Conservation (phyloP, 257 asterid genomes). For the Solanum piurae region DNA sequence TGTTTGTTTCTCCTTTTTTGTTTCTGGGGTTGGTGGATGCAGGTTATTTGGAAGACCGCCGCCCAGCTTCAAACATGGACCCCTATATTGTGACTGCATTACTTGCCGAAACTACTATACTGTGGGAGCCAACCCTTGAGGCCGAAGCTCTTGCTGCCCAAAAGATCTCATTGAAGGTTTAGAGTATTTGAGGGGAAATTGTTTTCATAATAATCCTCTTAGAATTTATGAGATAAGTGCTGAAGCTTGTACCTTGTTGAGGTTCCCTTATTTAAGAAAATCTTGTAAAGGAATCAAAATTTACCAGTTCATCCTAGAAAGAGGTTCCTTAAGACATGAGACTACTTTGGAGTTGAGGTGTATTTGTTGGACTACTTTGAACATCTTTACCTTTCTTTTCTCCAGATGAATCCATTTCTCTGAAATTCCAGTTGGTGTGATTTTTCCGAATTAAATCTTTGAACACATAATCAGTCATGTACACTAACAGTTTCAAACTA, state of each 20-base stretch:
- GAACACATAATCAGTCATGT: not conserved
- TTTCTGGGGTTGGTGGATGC: not conserved
- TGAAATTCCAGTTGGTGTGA: not conserved
- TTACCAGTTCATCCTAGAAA: not conserved
- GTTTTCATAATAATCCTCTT: not conserved
- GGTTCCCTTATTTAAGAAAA: not conserved
- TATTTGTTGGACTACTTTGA: constrained; percentile 1
- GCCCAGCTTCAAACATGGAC: constrained; percentile 99
- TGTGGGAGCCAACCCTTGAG: constrained; percentile 92
- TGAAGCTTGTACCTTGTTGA: constrained; percentile 10
- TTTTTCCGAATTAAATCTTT: not conserved
- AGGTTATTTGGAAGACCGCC: constrained; percentile 98
- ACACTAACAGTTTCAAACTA: not conserved
- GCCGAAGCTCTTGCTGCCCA: constrained; percentile 91
- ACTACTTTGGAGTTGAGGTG: not conserved
- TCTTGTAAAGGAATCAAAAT: not conserved
- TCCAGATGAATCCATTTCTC: not conserved
- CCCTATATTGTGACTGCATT: constrained; percentile 79
- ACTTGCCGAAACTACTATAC: constrained; percentile 81
- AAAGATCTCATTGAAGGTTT: constrained; percentile 62
- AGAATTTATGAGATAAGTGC: not conserved
- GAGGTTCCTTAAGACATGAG: not conserved
- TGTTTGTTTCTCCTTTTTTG: not conserved
- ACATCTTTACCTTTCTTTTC: not conserved
- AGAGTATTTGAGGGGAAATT: constrained; percentile 2